phyloP scores from a whole-genome alignment of 2,329 filamentous ascomycete species.

The Aquanectria penicillioides region DNA sequence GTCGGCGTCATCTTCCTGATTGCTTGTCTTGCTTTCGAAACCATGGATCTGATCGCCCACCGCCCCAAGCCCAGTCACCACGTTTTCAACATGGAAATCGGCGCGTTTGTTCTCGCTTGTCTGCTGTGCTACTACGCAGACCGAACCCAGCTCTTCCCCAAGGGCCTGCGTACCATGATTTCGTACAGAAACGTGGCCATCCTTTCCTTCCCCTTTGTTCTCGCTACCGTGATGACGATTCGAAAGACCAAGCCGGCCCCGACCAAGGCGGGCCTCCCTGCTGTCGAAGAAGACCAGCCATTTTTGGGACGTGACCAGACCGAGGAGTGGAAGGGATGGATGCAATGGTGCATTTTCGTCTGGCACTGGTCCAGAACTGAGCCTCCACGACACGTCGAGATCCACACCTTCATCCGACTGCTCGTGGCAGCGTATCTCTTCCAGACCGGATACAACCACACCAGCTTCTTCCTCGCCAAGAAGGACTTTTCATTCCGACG shows the following conservation, averaged over 20 bases:
- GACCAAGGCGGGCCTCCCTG: slow-evolving; percentile 2
- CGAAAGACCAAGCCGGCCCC: slow-evolving; percentile 29
- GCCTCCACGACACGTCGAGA: slow-evolving; percentile 59
- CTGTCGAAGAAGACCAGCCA: slow-evolving; percentile 5
- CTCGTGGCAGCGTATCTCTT: slow-evolving; percentile 71
- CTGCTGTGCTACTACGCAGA: slow-evolving; percentile 43
- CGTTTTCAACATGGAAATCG: slow-evolving; percentile 35
- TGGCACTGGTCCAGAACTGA: slow-evolving; percentile 71
- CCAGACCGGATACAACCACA: slow-evolving; percentile 69
- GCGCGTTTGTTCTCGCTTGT: slow-evolving; percentile 37
- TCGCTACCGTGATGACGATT: slow-evolving; percentile 31
- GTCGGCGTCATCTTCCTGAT: slow-evolving; percentile 30
- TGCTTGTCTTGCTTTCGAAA: slow-evolving; percentile 27
- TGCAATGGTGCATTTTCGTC: slow-evolving; percentile 63
- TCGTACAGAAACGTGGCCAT: slow-evolving; percentile 34
- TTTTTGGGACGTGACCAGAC: slow-evolving; percentile 60
- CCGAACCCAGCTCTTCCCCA: slow-evolving; percentile 43
- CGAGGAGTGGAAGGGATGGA: slow-evolving; percentile 74
- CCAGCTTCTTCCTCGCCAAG: slow-evolving; percentile 65
- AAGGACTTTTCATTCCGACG: slow-evolving; percentile 66
- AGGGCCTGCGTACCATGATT: slow-evolving; percentile 32
- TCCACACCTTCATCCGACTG: slow-evolving; percentile 65
- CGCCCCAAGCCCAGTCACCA: slow-evolving; percentile 14
- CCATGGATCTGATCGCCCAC: slow-evolving; percentile 20
- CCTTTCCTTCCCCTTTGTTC: slow-evolving; percentile 27